Evolutionary conservation across 176 grass and related monocot species (phyloP), one percentile per base, ranked within the genome.

Genomic region (Zea luxurians): DNA sequence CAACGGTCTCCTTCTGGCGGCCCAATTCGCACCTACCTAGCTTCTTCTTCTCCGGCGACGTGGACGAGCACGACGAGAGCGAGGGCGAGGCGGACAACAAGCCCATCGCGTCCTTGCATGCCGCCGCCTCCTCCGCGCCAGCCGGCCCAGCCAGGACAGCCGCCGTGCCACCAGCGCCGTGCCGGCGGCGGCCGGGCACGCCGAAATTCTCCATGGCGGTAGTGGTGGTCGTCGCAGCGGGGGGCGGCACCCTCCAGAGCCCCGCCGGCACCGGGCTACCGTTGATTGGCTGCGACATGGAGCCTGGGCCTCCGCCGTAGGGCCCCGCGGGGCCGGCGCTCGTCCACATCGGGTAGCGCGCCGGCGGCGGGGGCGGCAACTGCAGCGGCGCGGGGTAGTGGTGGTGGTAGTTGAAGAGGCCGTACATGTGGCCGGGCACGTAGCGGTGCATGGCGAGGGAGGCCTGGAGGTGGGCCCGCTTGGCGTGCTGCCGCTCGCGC

Each of bases 401-500:
- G 68, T 61, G 48, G 63, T 63, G 83, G 78, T 99, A 85, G 77
- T 87, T 79, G 84, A 99, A 77, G 50, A 89, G 71, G 74, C 92
- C 83, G 81, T 96, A 99, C 82, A 89, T 78, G 70, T 88, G 73
- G 12, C 80, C 88, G 60, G 86, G 86, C n/a, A 82, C 82, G 79
- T 95, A 91, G 68, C 86, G 84, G 78, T 90, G 89, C 84, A 83
- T 85, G 88, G 79, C 78, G 77, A 90, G 87, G 69, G 96, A 85
- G 20, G 88, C 87, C 77, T 91, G 86, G 62, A 99, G 90, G 86
- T 99, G 90, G 13, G 90, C 92, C 35, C 96, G 83, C 88, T 96
- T 99, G 47, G 96, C 96, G 81, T 99, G 83, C 80, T 99, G 96
- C 27, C 96, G 82, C 88, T 99, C 96, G 16, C 96, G 85, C 90